Evolutionary conservation across 1,284 basidiomycete genomes (phyloP).

Genomic region (Heterobasidion irregulare): DNA sequence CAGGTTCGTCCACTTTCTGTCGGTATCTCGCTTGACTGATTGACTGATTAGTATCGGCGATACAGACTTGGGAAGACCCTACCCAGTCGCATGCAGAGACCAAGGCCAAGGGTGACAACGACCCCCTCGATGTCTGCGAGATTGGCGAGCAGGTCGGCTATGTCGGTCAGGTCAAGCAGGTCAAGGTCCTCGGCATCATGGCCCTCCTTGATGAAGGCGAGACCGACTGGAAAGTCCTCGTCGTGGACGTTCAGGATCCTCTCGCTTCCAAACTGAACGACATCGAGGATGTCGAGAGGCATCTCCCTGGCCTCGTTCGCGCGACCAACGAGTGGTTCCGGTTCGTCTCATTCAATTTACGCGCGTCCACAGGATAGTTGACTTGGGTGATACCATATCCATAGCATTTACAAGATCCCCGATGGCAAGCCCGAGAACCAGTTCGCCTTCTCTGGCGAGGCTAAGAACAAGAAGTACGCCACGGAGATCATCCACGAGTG

Average conservation of each 20-base stretch:
- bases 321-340: slow-evolving; percentile 98
- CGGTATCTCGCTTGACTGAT: background rate
- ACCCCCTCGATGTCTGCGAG: slow-evolving; percentile 99
- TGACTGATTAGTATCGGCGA: background rate
- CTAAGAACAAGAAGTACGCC: slow-evolving; percentile 99
- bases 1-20: slow-evolving; percentile 46
- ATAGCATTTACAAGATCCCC: slow-evolving; percentile 94
- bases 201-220: slow-evolving; percentile 97
- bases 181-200: slow-evolving; percentile 99
- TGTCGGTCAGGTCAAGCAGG: slow-evolving; percentile 98
- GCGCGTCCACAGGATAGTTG: background rate
- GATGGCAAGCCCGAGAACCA: slow-evolving; percentile 99
- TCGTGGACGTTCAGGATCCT: slow-evolving; percentile 95
- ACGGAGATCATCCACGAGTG: slow-evolving; percentile 98
- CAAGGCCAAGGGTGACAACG: slow-evolving; percentile 98
- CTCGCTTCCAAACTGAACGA: slow-evolving; percentile 96
- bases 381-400: background rate
- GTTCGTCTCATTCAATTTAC: slow-evolving; percentile 27
- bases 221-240: slow-evolving; percentile 98
- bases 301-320: slow-evolving; percentile 92
- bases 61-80: slow-evolving; percentile 98
- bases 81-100: slow-evolving; percentile 86
- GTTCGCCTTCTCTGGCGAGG: slow-evolving; percentile 99
- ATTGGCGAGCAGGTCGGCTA: slow-evolving; percentile 99
- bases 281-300: slow-evolving; percentile 98